Percentiles rank a stretch among this genome's conserved stretches.
Conservation (phyloP, 352 stramenopile genomes). For the Phytophthora meadii region DNA sequence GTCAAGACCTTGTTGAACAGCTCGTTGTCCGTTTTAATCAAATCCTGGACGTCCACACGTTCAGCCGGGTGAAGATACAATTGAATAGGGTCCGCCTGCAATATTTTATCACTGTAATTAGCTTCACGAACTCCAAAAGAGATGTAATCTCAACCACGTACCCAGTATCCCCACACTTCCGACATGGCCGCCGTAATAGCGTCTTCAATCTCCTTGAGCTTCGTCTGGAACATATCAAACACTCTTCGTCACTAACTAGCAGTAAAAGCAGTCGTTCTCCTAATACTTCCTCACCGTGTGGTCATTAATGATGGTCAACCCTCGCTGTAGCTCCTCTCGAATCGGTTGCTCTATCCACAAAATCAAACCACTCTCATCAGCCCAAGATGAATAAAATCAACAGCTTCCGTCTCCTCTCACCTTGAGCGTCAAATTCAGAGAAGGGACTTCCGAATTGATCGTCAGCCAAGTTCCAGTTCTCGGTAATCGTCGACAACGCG, state of each 20-base stretch:
- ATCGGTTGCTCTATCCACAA: conserved; percentile 72
- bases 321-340: conserved; percentile 80
- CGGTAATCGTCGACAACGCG: conserved; percentile 85
- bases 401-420: conserved; percentile 30
- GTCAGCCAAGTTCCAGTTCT: conserved; percentile 86
- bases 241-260: not conserved
- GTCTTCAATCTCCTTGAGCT: conserved; percentile 89
- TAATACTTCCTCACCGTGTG: conserved; percentile 63
- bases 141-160: conserved; percentile 29
- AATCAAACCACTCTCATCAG: not conserved
- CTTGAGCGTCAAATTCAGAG: conserved; percentile 81
- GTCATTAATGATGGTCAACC: conserved; percentile 88
- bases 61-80: conserved; percentile 83
- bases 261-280: not conserved
- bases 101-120: conserved; percentile 8
- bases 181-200: conserved; percentile 88
- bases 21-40: conserved; percentile 91
- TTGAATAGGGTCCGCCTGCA: conserved; percentile 83
- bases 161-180: conserved; percentile 91
- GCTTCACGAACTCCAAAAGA: not conserved
- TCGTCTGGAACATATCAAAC: conserved; percentile 52
- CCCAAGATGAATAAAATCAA: not conserved
- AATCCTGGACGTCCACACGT: conserved; percentile 87
- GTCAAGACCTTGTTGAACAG: conserved; percentile 91
- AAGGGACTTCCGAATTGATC: conserved; percentile 84